These are phyloP conservation scores for Acanthamoeba healyi DNA, from an alignment of 208 protist genomes.

Conservation along the genomic window DNA sequence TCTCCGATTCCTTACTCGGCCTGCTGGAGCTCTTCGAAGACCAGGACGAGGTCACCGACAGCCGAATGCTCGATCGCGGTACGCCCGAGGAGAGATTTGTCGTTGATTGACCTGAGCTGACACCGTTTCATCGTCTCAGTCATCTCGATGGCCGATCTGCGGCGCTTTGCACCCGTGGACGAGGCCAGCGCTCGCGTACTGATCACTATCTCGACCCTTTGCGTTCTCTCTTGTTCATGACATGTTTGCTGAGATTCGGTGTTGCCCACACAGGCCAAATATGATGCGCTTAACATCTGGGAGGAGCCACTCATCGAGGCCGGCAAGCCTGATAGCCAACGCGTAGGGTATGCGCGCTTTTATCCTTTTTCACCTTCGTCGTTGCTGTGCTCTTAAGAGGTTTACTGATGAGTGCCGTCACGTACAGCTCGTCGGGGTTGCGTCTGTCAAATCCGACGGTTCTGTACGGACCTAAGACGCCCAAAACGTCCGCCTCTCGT, in stretches of 20 bases:
- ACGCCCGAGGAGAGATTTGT: too few species aligned
- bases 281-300: conserved; percentile 32
- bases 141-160: too few species aligned
- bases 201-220: neutral
- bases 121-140: too few species aligned
- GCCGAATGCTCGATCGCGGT: neutral
- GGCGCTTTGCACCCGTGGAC: too few species aligned
- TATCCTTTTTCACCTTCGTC: too few species aligned
- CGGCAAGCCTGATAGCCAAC: neutral
- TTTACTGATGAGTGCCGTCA: too few species aligned
- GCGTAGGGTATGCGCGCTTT: neutral
- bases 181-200: neutral
- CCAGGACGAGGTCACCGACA: neutral
- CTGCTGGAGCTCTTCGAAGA: neutral
- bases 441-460: neutral
- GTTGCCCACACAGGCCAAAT: neutral
- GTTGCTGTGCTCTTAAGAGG: too few species aligned
- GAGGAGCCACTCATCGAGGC: conserved; percentile 39
- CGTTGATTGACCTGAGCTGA: too few species aligned
- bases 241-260: neutral
- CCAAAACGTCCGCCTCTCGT: neutral
- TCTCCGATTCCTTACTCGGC: neutral
- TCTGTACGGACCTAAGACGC: neutral
- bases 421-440: too few species aligned
- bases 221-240: neutral